Percentiles rank a stretch among this genome's conserved stretches.
phyloP scores from a whole-genome alignment of 2,329 filamentous ascomycete genomes.

The Botryotinia convoluta region DNA sequence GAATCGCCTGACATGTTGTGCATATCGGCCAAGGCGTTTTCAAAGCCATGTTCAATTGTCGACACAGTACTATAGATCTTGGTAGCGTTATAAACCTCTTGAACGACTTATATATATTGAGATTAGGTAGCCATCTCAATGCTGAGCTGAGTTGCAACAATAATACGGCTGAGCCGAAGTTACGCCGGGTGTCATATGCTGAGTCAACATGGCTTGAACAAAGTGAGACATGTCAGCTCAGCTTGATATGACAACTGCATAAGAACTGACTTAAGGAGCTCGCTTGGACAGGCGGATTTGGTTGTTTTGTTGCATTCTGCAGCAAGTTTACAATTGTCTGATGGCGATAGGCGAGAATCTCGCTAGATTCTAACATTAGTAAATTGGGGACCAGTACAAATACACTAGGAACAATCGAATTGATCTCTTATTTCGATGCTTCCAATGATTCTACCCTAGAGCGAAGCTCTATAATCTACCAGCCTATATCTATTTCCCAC shows the following conservation, averaged over 20 bases:
- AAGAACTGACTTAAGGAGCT: background rate
- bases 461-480: background rate
- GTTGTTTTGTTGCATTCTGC: no score
- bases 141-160: background rate
- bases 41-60: background rate
- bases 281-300: background rate
- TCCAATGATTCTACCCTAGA: background rate
- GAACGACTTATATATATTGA: background rate
- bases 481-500: conserved; percentile 14
- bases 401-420: background rate
- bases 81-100: background rate
- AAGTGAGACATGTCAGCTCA: background rate
- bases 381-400: background rate
- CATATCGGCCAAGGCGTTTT: background rate
- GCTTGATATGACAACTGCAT: background rate
- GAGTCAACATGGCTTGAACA: background rate
- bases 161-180: background rate
- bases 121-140: background rate
- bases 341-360: background rate
- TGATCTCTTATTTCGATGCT: no score
- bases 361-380: background rate
- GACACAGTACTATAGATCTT: background rate
- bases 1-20: background rate
- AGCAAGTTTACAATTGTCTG: background rate
- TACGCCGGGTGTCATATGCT: background rate